phyloP scores from a whole-genome alignment of 306 rosid species.

The Cucurbita maxima region DNA sequence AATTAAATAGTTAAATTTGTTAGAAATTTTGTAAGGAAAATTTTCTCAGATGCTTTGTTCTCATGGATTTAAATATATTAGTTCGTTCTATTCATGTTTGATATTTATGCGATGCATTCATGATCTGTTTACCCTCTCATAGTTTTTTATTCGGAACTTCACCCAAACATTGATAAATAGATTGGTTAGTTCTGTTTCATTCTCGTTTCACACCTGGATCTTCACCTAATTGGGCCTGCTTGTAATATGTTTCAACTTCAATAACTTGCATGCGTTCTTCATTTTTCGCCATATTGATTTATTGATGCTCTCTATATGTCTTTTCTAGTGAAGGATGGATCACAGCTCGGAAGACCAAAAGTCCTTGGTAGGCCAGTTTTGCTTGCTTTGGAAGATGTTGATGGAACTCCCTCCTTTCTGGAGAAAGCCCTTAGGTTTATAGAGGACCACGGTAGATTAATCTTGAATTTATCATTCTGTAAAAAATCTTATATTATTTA shows the following conservation, averaged over 20 bases:
- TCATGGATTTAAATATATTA: neutral
- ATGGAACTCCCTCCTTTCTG: conserved; percentile 87
- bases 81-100: neutral
- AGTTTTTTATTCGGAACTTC: neutral
- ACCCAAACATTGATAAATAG: neutral
- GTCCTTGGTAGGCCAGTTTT: conserved; percentile 78
- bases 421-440: conserved; percentile 81
- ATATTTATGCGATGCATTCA: neutral
- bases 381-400: conserved; percentile 89
- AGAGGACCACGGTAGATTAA: conserved; percentile 60
- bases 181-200: neutral
- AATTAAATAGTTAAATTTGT: neutral
- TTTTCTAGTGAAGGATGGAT: conserved; percentile 40
- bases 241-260: conserved; percentile 14
- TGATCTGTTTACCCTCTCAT: neutral
- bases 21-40: neutral
- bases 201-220: neutral
- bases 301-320: conserved; percentile 13
- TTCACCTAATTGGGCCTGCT: neutral
- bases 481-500: neutral
- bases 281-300: conserved; percentile 8
- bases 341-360: conserved; percentile 31
- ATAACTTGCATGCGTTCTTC: conserved; percentile 10
- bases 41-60: neutral
- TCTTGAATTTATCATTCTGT: neutral